Evolutionary conservation across 768 basidiomycete species (phyloP).

Genomic region (Kwoniella shandongensis): DNA sequence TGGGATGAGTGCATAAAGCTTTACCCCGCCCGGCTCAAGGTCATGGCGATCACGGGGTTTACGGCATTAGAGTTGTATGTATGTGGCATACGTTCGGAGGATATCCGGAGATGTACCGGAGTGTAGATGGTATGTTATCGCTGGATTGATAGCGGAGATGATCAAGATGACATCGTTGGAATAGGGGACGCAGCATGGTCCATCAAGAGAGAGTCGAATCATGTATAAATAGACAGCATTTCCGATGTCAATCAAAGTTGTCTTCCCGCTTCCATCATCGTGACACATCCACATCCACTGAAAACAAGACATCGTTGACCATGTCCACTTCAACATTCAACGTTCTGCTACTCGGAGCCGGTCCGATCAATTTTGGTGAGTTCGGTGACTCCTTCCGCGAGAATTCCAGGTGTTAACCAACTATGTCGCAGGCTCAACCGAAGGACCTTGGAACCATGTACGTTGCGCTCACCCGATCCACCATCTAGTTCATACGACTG

Average conservation of each 20-base stretch:
- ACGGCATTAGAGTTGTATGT: no score
- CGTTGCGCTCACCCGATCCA: not conserved
- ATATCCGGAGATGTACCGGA: not conserved
- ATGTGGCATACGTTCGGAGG: not conserved
- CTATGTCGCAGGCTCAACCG: conserved; percentile 19
- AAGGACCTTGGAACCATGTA: conserved; percentile 38
- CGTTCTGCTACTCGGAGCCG: conserved; percentile 38
- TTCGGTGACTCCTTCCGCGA: not conserved
- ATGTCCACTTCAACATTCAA: conserved; percentile 23
- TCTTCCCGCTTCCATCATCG: no score
- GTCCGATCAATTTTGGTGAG: conserved; percentile 39
- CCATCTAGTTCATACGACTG: not conserved
- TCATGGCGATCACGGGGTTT: no score
- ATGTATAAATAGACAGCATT: no score
- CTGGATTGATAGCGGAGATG: not conserved
- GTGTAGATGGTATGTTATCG: conserved; percentile 9
- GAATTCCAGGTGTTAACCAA: not conserved
- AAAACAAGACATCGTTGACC: not conserved
- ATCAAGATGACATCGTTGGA: conserved; percentile 4
- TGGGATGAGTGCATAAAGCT: no score
- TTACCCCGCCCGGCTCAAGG: no score
- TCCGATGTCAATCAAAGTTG: no score
- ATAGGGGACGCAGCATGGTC: no score
- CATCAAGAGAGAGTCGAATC: no score
- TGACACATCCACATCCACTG: not conserved